Evolutionary conservation across 2,329 filamentous ascomycete genomes (phyloP).

Genomic region (Colletotrichum cuscutae): DNA sequence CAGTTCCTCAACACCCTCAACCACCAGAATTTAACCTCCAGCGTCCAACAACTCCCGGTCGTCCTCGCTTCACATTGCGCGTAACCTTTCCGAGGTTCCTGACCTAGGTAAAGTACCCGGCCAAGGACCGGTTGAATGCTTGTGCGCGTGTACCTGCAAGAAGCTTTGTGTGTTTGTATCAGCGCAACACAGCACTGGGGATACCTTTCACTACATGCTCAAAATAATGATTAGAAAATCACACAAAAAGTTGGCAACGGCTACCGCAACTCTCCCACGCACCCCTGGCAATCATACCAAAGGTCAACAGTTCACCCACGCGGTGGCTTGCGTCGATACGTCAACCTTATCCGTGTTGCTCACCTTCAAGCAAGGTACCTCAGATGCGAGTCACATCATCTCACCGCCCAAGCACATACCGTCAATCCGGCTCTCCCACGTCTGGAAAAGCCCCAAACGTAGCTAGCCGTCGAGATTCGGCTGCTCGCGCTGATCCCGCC

Average conservation of each 20-base stretch:
- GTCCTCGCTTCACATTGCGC: background rate
- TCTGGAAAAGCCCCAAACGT: background rate
- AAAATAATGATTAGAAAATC: background rate
- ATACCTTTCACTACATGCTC: background rate
- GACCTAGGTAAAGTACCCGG: no score
- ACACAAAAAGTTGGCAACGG: background rate
- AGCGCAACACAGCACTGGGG: background rate
- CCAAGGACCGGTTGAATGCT: background rate
- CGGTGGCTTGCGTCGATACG: background rate
- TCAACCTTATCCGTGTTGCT: background rate
- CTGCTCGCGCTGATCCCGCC: background rate
- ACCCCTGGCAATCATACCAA: background rate
- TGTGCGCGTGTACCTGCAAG: background rate
- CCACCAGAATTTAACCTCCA: background rate
- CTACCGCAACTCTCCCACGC: background rate
- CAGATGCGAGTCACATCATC: background rate
- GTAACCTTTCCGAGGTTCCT: background rate
- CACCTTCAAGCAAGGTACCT: background rate
- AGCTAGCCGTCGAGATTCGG: background rate
- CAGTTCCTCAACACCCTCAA: background rate
- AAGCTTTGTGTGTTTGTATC: background rate
- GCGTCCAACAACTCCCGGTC: background rate
- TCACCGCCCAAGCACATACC: slow-evolving; percentile 1
- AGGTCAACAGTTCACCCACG: background rate
- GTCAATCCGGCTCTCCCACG: background rate